Evolutionary conservation across 1,284 basidiomycete genomes (phyloP).

Genomic region (Calocybe gambosa): DNA sequence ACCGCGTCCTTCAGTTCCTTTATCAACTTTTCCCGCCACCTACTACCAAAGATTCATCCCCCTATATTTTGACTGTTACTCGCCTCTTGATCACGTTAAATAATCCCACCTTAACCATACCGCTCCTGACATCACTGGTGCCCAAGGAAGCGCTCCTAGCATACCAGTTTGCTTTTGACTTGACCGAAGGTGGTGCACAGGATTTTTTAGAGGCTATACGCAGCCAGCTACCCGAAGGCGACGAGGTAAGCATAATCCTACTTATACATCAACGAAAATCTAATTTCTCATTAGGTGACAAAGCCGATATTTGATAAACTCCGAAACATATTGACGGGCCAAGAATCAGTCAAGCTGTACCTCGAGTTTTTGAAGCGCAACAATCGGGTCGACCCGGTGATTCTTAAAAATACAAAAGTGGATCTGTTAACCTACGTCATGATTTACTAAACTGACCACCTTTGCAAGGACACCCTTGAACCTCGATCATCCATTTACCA

Average conservation of each 20-base stretch:
- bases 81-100: slow-evolving; percentile 86
- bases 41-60: slow-evolving; percentile 63
- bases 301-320: slow-evolving; percentile 65
- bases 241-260: slow-evolving; percentile 39
- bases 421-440: background rate
- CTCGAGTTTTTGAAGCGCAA: slow-evolving; percentile 92
- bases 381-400: slow-evolving; percentile 86
- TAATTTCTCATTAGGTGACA: slow-evolving; percentile 37
- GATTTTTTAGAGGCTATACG: slow-evolving; percentile 80
- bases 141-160: slow-evolving; percentile 71
- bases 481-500: slow-evolving; percentile 94
- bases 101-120: slow-evolving; percentile 67
- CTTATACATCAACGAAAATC: slow-evolving; percentile 8
- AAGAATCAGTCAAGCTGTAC: slow-evolving; percentile 86
- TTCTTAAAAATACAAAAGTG: slow-evolving; percentile 89
- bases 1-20: slow-evolving; percentile 79
- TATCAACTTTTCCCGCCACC: slow-evolving; percentile 78
- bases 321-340: slow-evolving; percentile 78
- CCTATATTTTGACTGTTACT: slow-evolving; percentile 71
- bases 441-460: background rate
- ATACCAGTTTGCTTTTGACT: slow-evolving; percentile 91
- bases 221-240: slow-evolving; percentile 58
- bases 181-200: slow-evolving; percentile 88
- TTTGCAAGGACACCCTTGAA: slow-evolving; percentile 79
- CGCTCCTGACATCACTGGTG: slow-evolving; percentile 66